phyloP scores from a whole-genome alignment of 495 filamentous ascomycete species.

The Penicillium atrosanguineum region DNA sequence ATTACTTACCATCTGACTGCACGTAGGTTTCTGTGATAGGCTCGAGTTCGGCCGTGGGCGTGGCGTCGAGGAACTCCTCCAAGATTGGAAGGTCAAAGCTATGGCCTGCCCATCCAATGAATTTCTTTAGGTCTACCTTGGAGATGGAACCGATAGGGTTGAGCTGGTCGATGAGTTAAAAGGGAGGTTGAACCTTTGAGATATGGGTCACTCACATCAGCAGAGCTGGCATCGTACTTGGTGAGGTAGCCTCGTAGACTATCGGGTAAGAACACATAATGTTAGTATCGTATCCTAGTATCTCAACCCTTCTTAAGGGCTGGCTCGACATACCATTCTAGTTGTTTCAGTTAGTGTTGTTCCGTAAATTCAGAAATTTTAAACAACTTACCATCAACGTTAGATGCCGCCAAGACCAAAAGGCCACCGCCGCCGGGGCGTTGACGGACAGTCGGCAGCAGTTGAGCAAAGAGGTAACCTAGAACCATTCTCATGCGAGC shows the following conservation, averaged over 20 bases:
- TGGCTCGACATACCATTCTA: constrained; percentile 35
- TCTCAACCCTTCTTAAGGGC: neutral
- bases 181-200: neutral
- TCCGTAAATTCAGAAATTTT: neutral
- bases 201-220: constrained; percentile 42
- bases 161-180: constrained; percentile 17
- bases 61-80: constrained; percentile 67
- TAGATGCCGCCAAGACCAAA: constrained; percentile 63
- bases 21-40: constrained; percentile 62
- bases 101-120: constrained; percentile 64
- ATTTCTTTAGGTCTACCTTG: constrained; percentile 74
- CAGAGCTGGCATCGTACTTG: constrained; percentile 62
- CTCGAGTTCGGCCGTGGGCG: constrained; percentile 81
- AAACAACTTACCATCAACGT: constrained; percentile 44
- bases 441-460: constrained; percentile 57
- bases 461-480: constrained; percentile 70
- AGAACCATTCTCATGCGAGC: constrained; percentile 78
- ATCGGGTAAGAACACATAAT: neutral
- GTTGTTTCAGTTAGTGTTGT: constrained; percentile 11
- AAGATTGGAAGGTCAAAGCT: constrained; percentile 72
- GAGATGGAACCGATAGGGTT: constrained; percentile 73
- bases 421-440: constrained; percentile 54
- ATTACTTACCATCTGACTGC: constrained; percentile 37
- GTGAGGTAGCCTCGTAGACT: constrained; percentile 69
- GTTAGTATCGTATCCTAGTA: neutral